Evolutionary conservation across 495 filamentous ascomycete species (phyloP).

Genomic region (Neurospora africana): DNA sequence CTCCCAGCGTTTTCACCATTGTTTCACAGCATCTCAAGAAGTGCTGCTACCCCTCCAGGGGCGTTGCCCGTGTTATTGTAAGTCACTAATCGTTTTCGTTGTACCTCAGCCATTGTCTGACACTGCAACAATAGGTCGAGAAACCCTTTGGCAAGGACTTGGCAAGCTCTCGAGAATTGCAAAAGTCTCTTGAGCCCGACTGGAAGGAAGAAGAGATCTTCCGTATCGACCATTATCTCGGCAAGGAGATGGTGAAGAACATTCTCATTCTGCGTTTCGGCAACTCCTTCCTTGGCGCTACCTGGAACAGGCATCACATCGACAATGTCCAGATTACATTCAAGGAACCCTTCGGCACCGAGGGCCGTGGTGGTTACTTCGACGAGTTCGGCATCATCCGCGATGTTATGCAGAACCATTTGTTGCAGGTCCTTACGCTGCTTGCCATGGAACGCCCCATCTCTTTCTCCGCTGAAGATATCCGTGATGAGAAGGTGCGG

Average conservation of each 20-base stretch:
- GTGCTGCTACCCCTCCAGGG: conserved; percentile 85
- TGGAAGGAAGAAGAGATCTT: conserved; percentile 99
- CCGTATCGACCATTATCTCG: conserved; percentile 98
- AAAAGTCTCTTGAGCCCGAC: conserved; percentile 90
- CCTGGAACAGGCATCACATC: conserved; percentile 99
- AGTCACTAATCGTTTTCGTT: conserved; percentile 14
- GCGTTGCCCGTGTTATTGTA: conserved; percentile 91
- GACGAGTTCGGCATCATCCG: conserved; percentile 99
- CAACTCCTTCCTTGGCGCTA: conserved; percentile 98
- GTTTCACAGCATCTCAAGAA: conserved; percentile 95
- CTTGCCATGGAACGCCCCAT: conserved; percentile 98
- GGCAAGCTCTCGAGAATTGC: conserved; percentile 82
- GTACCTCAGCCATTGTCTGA: conserved; percentile 3
- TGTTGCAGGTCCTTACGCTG: conserved; percentile 91
- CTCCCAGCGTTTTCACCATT: conserved; percentile 93
- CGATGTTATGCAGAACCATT: conserved; percentile 96
- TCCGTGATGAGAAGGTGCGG: conserved; percentile 97
- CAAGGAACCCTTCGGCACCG: conserved; percentile 99
- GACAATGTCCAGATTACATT: conserved; percentile 98
- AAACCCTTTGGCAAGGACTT: conserved; percentile 99
- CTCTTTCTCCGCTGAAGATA: conserved; percentile 96
- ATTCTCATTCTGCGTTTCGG: conserved; percentile 96
- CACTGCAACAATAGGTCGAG: conserved; percentile 58
- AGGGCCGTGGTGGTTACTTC: conserved; percentile 97
- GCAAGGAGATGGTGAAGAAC: conserved; percentile 99